phyloP scores from a whole-genome alignment of 768 basidiomycete genomes.

The Leucogyrophana mollusca region DNA sequence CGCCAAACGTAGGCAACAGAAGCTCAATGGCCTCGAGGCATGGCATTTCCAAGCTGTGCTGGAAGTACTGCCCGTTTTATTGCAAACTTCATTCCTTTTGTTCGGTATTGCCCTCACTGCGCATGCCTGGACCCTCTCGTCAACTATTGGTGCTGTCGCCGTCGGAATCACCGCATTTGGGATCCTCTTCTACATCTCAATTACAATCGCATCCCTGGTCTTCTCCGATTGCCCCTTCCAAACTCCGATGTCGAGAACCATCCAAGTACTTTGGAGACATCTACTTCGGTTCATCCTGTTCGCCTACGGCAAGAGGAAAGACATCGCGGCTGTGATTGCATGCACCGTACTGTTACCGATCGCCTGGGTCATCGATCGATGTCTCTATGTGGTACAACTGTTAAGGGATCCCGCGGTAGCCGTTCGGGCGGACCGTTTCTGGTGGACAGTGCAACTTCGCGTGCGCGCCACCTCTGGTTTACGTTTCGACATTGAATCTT shows the following conservation, averaged over 20 bases:
- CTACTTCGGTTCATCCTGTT: neutral
- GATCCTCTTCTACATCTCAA: conserved; percentile 9
- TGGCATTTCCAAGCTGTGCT: conserved; percentile 15
- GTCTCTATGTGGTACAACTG: neutral
- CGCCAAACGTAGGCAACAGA: conserved; percentile 6
- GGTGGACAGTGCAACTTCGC: conserved; percentile 4
- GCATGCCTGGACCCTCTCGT: conserved; percentile 8
- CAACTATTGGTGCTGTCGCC: conserved; percentile 6
- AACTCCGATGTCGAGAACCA: conserved; percentile 5
- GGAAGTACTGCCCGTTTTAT: conserved; percentile 9
- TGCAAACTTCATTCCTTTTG: conserved; percentile 13
- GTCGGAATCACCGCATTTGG: conserved; percentile 7
- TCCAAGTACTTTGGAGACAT: conserved; percentile 2
- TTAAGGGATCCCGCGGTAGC: conserved; percentile 4
- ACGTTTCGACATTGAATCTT: neutral
- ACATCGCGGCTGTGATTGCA: too few species aligned
- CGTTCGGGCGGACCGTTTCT: too few species aligned
- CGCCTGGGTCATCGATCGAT: conserved; percentile 4
- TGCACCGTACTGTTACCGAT: too few species aligned
- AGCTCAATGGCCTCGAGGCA: conserved; percentile 9
- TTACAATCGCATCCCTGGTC: conserved; percentile 7
- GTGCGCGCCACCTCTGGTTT: neutral
- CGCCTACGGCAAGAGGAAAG: too few species aligned
- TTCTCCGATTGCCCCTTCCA: conserved; percentile 13
- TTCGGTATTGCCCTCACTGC: conserved; percentile 10